Base-by-base conservation (phyloP, 1,139 yeast species). In the Hansenula lynferdii region DNA sequence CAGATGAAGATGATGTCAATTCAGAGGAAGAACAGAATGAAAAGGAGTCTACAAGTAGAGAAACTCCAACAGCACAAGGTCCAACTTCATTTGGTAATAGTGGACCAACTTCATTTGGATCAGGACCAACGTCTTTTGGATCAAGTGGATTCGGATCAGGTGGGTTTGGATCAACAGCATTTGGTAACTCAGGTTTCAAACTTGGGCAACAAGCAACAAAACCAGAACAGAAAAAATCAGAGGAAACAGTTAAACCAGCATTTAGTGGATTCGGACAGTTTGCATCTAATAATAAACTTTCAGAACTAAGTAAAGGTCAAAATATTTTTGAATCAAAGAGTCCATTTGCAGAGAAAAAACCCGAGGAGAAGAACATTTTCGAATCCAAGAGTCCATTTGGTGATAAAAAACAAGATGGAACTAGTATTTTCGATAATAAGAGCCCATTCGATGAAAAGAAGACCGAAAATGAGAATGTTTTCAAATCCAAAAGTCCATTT, bases 261-360 rank as follows among this genome's bases (percentile, higher is more conserved):
- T 29, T 40, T 17, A 37, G 37, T 11, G 51, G 51, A 14, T 47
- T 48, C 36, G 50, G 43, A n/a, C 45, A 51, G 8, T 47, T 42
- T 41, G 50, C 49, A 10, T 34, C 21, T 5, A 20, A 32, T 17
- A 41, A 44, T 31, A 38, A 38, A 22, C n/a, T 33, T 7, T 11
- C 17, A 6, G 42, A 39, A 4, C 33, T 42, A 18, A 43, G 43
- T 12, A 18, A 26, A 23, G 20, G 32, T 6, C 34, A 37, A 14
- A 33, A 31, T 20, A 25, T 35, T 10, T 38, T 35, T 16, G 36
- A 28, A 3, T 22, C 21, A 14, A 28, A 3, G 5, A 3, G 20
- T 12, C 4, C 20, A 16, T 16, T 20, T 4, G 11, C 19, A 5
- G 29, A 27, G 20, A n/a, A n/a, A n/a, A n/a, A n/a, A n/a, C n/a